Evolutionary conservation across 164 flowering plant genomes (phyloP), one percentile per base, ranked within the genome.

Genomic region (Cinnamomum micranthum): DNA sequence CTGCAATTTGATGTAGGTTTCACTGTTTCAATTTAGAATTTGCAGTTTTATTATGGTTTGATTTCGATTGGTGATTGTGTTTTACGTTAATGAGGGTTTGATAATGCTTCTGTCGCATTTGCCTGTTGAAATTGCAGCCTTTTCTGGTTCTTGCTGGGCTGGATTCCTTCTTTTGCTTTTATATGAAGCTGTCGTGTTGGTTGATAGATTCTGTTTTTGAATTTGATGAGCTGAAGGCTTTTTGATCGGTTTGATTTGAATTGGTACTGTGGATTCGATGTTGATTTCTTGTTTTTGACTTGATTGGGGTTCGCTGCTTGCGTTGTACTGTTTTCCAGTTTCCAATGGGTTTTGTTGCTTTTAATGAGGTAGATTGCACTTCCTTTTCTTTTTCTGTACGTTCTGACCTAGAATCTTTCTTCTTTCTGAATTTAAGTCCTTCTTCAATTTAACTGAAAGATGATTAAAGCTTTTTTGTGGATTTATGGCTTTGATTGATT

Each of bases 111-210:
- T 20, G 52, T 69, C 50, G 41, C 63, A 58, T 68, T 75, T 60
- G 14, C 19, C 11, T 31, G 65, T 10, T 65, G 50, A 67, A 67
- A 27, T 58, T 71, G 73, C 74, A 35, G 74, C 67, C 24, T 62
- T 72, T 62, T 22, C 27, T n/a, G 50, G 25, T 72, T 59, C 74
- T 59, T 72, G 31, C 28, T 67, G 9, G 68, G 23, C 50, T 17
- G 15, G 73, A 25, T 71, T 71, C 47, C 25, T 55, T 71, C n/a
- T 17, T 33, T 13, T 4, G 27, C 19, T 72, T 27, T 14, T 28
- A 59, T 59, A 52, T 62, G 10, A 50, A 24, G 65, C 6, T 31
- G 28, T 13, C 31, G 55, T 17, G 25, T 25, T 55, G 11, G 58
- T 71, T 28, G 23, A 71, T 23, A 14, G 50, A 27, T 72, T 35